Base-by-base conservation (phyloP, 352 stramenopile genomes). In the Phytophthora colocasiae region DNA sequence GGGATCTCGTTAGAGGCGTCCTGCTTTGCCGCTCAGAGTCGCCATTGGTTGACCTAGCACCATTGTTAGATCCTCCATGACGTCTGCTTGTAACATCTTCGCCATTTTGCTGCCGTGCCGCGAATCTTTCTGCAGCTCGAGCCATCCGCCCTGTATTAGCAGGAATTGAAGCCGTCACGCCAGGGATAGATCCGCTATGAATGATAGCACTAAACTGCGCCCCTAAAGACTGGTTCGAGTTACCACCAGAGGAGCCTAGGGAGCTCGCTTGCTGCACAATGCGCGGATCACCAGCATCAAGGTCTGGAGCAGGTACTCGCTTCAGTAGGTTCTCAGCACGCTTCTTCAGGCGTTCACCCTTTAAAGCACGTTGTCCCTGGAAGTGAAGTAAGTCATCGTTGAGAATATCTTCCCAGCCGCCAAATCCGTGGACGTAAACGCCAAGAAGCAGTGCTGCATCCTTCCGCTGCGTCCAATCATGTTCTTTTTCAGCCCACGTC, bases 381-480 rank as follows among this genome's bases (percentile, higher is more conserved):
- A 96, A 88, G 50, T 85, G 72, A 26, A 96, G 77, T 44, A 89
- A 73, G 17, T 92, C 84, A 58, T 96, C 88, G 50, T 91, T 91
- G 26, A 96, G 39, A 40, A 96, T 93, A 46, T 95, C 86, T 76
- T 96, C 88, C 88, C 88, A 96, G 5, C 77, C 81, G 50, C 88
- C 85, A 74, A 96, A 95, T 17, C 88, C 88, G 55, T 96, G 88
- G 6, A 96, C 74, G 64, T 94, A 92, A 22, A 96, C 87, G 19
- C 88, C 88, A 12, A 96, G 70, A 19, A 96, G 73, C 49, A 96
- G 55, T 24, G 86, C 81, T n/a, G 85, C 69, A 62, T 96, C 88
- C 38, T 96, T 96, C 47, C 78, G 80, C 34, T 72, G 75, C 22
- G 74, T 85, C 88, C 88, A 96, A 63, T 93, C 83, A 46, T 93